phyloP scores from a whole-genome alignment of 768 basidiomycete species.

The Brasilioporus rufonigricans region DNA sequence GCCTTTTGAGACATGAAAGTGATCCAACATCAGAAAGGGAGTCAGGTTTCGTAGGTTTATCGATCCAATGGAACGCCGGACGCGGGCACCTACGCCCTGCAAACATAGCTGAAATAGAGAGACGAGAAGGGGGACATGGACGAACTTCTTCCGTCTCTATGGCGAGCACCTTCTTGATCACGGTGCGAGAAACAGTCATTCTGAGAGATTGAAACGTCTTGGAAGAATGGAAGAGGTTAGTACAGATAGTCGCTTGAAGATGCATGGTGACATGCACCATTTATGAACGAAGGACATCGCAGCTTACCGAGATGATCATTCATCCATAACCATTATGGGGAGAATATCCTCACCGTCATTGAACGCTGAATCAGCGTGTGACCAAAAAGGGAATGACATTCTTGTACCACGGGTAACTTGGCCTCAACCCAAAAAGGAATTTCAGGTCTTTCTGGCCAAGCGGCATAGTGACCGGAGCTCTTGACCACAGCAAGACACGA shows the following conservation, averaged over 20 bases:
- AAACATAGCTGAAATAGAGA: not conserved
- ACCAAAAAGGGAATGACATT: not conserved
- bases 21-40: conserved; percentile 90
- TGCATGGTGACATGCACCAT: not conserved
- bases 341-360: not conserved
- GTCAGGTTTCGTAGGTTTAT: conserved; percentile 72
- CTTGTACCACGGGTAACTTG: no score
- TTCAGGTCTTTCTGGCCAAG: no score
- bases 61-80: conserved; percentile 85
- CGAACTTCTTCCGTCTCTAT: conserved; percentile 69
- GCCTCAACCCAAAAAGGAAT: no score
- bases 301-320: not conserved
- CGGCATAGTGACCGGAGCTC: no score
- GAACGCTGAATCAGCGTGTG: conserved; percentile 8
- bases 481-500: no score
- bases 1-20: conserved; percentile 69
- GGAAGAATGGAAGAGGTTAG: no score
- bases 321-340: not conserved
- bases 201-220: not conserved
- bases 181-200: conserved; percentile 56
- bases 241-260: not conserved
- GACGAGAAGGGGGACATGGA: not conserved
- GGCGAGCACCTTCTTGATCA: conserved; percentile 75
- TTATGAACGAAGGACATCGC: no score
- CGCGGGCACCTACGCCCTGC: conserved; percentile 78